A percentile compares a stretch with the other conserved stretches of the same genome.
Evolutionary conservation across 371 early-diverging fungal species (phyloP).

Genomic region (Mortierella sp.): DNA sequence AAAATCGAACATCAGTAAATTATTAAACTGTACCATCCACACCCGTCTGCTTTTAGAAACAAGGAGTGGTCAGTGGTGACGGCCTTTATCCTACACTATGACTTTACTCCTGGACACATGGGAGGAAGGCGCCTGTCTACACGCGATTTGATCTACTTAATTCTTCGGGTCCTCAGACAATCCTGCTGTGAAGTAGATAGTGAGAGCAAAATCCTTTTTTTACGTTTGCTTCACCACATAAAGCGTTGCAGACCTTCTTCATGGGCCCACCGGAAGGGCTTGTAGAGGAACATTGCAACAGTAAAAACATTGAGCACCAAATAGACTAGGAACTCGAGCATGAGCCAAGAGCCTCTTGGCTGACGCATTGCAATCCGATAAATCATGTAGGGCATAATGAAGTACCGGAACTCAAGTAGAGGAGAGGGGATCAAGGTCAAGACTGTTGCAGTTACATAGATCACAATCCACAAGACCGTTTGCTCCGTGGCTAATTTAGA

Average conservation of each 20-base stretch:
- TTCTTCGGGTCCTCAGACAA: no score
- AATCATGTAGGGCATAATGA: constrained; percentile 85
- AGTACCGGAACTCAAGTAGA: constrained; percentile 95
- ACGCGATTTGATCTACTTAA: no score
- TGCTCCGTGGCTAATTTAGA: constrained; percentile 47
- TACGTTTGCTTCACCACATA: constrained; percentile 79
- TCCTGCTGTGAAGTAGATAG: no score
- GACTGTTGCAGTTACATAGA: constrained; percentile 58
- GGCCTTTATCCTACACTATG: no score
- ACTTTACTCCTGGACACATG: no score
- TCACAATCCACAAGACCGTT: constrained; percentile 57
- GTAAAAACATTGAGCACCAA: constrained; percentile 66
- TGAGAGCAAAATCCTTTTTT: no score
- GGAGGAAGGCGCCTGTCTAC: no score
- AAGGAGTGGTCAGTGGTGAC: no score
- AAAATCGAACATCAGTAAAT: no score
- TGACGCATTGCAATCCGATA: constrained; percentile 72
- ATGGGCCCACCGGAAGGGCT: constrained; percentile 79
- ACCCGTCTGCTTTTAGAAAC: no score
- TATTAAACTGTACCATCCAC: no score
- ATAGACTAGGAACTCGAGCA: constrained; percentile 60
- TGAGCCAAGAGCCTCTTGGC: constrained; percentile 21
- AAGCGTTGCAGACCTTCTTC: constrained; percentile 81
- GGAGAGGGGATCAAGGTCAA: constrained; percentile 90
- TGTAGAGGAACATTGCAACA: constrained; percentile 74